phyloP scores from a whole-genome alignment of 2,329 filamentous ascomycete genomes.

The Gnomoniopsis sp. region DNA sequence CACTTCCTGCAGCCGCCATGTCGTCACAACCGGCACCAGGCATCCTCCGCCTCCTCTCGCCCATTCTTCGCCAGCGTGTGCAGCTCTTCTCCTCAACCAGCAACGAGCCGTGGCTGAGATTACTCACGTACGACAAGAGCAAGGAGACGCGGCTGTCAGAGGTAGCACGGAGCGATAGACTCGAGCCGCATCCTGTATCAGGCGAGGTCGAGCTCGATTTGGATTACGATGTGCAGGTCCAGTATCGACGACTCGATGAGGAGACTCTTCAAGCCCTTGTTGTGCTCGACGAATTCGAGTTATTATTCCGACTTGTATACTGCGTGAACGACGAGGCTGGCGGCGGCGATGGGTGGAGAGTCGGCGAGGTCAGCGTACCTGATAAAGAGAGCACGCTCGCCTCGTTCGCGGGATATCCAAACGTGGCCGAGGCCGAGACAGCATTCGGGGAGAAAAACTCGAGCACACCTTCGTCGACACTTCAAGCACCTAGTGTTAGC shows the following conservation, averaged over 20 bases:
- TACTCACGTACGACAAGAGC: conserved; percentile 66
- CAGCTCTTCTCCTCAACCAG: conserved; percentile 59
- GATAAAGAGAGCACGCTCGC: conserved; percentile 57
- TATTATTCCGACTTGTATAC: conserved; percentile 67
- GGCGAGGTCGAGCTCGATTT: conserved; percentile 75
- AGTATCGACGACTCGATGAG: conserved; percentile 66
- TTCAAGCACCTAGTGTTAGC: conserved; percentile 12
- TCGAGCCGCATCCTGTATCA: conserved; percentile 79
- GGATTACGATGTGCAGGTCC: conserved; percentile 58
- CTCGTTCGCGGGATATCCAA: conserved; percentile 46
- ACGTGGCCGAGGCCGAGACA: conserved; percentile 59
- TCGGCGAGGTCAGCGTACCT: conserved; percentile 64
- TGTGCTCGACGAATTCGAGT: conserved; percentile 52
- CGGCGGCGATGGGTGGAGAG: conserved; percentile 63
- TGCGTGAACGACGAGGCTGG: conserved; percentile 63
- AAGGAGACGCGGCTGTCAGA: conserved; percentile 56
- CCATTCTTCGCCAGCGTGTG: conserved; percentile 63
- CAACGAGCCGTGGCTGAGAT: conserved; percentile 67
- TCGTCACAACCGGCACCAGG: conserved; percentile 55
- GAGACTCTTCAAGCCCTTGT: conserved; percentile 72
- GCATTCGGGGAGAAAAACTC: conserved; percentile 38
- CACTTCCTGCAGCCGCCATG: conserved; percentile 56
- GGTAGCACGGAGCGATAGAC: conserved; percentile 56
- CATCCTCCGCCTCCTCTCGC: conserved; percentile 59
- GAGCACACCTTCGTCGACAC: conserved; percentile 17